Evolutionary conservation across 2,329 filamentous ascomycete genomes (phyloP).

Genomic region (Meredithiella fracta): DNA sequence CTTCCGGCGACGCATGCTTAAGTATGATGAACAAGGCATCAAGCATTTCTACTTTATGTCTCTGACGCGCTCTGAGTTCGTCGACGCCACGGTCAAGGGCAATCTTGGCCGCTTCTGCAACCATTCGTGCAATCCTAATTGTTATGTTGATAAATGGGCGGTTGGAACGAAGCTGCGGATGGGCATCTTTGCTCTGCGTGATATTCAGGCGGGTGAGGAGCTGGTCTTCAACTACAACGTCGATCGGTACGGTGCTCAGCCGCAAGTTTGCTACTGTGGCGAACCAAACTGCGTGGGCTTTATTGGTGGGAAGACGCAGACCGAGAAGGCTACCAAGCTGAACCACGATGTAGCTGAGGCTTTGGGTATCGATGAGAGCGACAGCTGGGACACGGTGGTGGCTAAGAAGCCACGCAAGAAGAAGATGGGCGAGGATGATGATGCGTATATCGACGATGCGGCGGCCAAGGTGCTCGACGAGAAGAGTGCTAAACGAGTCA

Average conservation of each 20-base stretch:
- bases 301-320: constrained; percentile 95
- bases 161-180: constrained; percentile 94
- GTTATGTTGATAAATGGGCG: constrained; percentile 99
- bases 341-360: constrained; percentile 83
- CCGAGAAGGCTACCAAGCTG: constrained; percentile 82
- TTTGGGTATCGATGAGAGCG: constrained; percentile 81
- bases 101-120: constrained; percentile 97
- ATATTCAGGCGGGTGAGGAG: constrained; percentile 77
- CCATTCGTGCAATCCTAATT: constrained; percentile 96
- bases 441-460: constrained; percentile 88
- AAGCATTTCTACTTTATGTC: constrained; percentile 99
- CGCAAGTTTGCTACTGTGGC: constrained; percentile 90
- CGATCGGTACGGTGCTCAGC: constrained; percentile 90
- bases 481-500: constrained; percentile 77
- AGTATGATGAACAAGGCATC: constrained; percentile 92
- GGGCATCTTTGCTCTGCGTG: constrained; percentile 88
- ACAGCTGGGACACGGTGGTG: constrained; percentile 81
- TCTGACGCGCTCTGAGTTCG: constrained; percentile 85
- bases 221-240: constrained; percentile 99
- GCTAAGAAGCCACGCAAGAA: constrained; percentile 86
- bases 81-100: constrained; percentile 92
- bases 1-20: constrained; percentile 76
- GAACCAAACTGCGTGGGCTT: constrained; percentile 91
- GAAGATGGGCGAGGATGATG: constrained; percentile 78
- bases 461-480: constrained; percentile 66